A percentile compares a stretch with the other conserved stretches of the same genome.
These are phyloP conservation scores for Microsporum canis DNA, from an alignment of 2,329 filamentous ascomycete genomes.

Conservation along the genomic window DNA sequence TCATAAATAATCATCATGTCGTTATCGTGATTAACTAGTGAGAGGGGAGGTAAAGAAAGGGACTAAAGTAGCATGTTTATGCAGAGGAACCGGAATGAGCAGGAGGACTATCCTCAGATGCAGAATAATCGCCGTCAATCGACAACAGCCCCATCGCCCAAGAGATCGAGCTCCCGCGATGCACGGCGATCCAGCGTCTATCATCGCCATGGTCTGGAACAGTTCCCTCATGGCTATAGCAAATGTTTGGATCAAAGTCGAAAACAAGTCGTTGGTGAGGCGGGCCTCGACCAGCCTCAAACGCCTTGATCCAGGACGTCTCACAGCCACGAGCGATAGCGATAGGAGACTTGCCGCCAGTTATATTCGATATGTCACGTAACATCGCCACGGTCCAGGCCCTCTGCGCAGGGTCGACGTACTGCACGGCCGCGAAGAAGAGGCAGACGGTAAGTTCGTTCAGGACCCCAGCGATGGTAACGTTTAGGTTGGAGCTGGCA, in stretches of 20 bases:
- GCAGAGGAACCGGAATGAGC: too few relatives aligned
- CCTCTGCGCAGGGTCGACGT: conserved; percentile 58
- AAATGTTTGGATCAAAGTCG: not conserved
- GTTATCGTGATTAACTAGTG: too few relatives aligned
- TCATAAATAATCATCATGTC: not conserved
- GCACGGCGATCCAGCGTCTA: conserved; percentile 49
- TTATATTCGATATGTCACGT: conserved; percentile 63
- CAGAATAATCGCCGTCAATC: conserved; percentile 55
- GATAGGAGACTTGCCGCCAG: conserved; percentile 74
- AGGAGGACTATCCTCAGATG: not conserved
- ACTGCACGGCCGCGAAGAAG: conserved; percentile 80
- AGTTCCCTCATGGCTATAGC: conserved; percentile 15
- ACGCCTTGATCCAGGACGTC: conserved; percentile 66
- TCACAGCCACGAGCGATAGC: conserved; percentile 79
- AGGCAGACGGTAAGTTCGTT: conserved; percentile 72
- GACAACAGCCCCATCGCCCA: conserved; percentile 70
- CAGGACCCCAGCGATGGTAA: conserved; percentile 65
- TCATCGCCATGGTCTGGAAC: conserved; percentile 26
- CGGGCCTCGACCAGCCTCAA: conserved; percentile 61
- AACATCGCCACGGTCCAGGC: conserved; percentile 66
- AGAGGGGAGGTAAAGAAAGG: not conserved
- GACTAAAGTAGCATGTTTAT: not conserved
- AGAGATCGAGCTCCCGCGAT: conserved; percentile 51
- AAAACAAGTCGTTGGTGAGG: conserved; percentile 47
- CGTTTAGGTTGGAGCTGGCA: conserved; percentile 49